Evolutionary conservation across 2,329 filamentous ascomycete species (phyloP).

Genomic region (Aspergillus puulaauensis): DNA sequence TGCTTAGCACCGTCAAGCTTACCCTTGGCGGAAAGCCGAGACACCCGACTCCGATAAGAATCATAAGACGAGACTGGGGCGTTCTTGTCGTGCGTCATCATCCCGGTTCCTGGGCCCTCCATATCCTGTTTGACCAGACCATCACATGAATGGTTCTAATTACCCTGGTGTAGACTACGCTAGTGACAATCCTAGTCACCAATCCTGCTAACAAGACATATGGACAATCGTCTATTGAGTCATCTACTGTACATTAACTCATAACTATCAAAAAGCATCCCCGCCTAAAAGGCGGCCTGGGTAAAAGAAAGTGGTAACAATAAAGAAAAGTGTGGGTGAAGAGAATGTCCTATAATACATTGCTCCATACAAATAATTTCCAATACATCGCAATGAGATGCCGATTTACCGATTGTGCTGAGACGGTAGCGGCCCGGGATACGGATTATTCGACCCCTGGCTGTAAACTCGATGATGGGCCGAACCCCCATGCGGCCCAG

Average conservation of each 20-base stretch:
- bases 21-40: conserved; percentile 2
- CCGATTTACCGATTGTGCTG: conserved; percentile 27
- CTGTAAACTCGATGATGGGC: conserved; percentile 40
- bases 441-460: conserved; percentile 33
- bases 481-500: conserved; percentile 18
- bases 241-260: conserved; percentile 22
- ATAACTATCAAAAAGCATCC: conserved; percentile 1
- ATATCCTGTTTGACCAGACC: neutral
- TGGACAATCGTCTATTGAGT: conserved; percentile 10
- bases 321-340: neutral
- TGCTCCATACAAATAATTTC: conserved; percentile 1
- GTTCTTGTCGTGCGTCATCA: conserved; percentile 4
- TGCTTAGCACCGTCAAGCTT: neutral
- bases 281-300: neutral
- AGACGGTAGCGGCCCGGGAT: conserved; percentile 27
- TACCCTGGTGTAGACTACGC: neutral
- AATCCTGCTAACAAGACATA: neutral
- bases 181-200: neutral
- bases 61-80: neutral
- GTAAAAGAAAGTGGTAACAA: neutral
- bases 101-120: neutral
- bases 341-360: conserved; percentile 14
- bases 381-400: conserved; percentile 4
- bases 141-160: neutral
- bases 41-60: neutral